A percentile compares a stretch with the other conserved stretches of the same genome.
Evolutionary conservation across 2,329 filamentous ascomycete genomes (phyloP).

Genomic region (Akanthomyces muscarius): DNA sequence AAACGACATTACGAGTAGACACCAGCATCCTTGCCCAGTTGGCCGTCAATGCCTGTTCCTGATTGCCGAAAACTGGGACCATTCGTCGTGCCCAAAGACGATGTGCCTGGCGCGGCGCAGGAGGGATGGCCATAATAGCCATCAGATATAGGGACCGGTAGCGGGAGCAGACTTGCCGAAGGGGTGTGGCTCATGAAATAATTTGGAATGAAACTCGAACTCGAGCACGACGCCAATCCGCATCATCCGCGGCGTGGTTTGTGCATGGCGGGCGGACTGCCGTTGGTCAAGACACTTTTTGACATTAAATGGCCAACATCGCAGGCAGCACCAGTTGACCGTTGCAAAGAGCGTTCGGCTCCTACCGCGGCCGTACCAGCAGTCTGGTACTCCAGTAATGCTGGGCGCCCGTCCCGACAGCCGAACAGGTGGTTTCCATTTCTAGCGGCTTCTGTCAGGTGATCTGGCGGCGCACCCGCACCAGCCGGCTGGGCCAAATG

Average conservation of each 20-base stretch:
- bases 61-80: neutral
- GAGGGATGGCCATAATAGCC: neutral
- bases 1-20: neutral
- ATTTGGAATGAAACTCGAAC: neutral
- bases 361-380: neutral
- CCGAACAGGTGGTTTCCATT: slow-evolving; percentile 1
- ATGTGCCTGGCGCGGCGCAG: neutral
- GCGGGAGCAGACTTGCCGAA: neutral
- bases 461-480: neutral
- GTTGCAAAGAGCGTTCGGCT: neutral
- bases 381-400: neutral
- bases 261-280: neutral
- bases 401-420: neutral
- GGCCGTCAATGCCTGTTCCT: neutral
- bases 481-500: neutral
- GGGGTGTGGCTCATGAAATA: neutral
- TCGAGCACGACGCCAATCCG: neutral
- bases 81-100: neutral
- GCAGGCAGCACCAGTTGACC: neutral
- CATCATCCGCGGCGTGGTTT: neutral
- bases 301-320: neutral
- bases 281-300: neutral
- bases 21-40: neutral
- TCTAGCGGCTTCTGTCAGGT: slow-evolving; percentile 18
- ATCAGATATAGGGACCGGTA: slow-evolving; percentile 2